Evolutionary conservation across 2,329 filamentous ascomycete species (phyloP), one percentile per base, ranked within the genome.

Genomic region (Ceratocystis cubensis): DNA sequence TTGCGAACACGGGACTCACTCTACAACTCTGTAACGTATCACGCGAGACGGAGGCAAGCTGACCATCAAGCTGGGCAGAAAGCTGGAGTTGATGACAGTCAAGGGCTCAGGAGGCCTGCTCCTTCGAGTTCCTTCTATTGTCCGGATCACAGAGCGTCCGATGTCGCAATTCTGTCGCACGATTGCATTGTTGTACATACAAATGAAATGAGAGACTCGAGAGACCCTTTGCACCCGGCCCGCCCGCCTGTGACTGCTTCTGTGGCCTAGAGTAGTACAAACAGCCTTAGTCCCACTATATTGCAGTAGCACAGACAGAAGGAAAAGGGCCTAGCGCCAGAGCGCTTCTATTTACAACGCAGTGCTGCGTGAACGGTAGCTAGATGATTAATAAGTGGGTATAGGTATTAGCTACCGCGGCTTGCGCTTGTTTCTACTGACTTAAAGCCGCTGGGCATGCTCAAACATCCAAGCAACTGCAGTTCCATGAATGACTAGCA

Each of bases 401-500:
- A 15, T 15, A 4, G 37, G 13, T 5, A 41, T 41, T 41, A 10
- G 37, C 10, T 41, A 41, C 13, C 37, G 37, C 37, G 3, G 37
- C 37, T 41, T 41, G 37, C 37, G 37, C 37, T 41, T 41, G 37
- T 41, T 13, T 41, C 37, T 41, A 41, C 10, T 5, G 37, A 41
- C 5, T 13, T 3, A 41, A 41, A 41, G 37, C 37, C 10, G 13
- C 10, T 7, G 6, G 1, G 30, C 30, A 33, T 33, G 30, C 30
- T 33, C 10, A 15, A 13, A 41, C 37, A 41, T 13, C 37, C 37
- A 41, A 15, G 3, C 37, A n/a, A 8, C 56, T 1, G 4, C 48
- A 53, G 10, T 0, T 15, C 3, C 22, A 53, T 56, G 2, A 13
- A 56, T 15, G 17, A 33, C 59, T 67, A 72, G 53, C 70, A 82